These are phyloP conservation scores for Macrotyloma uniflorum DNA, from an alignment of 306 rosid species.

Conservation along the genomic window DNA sequence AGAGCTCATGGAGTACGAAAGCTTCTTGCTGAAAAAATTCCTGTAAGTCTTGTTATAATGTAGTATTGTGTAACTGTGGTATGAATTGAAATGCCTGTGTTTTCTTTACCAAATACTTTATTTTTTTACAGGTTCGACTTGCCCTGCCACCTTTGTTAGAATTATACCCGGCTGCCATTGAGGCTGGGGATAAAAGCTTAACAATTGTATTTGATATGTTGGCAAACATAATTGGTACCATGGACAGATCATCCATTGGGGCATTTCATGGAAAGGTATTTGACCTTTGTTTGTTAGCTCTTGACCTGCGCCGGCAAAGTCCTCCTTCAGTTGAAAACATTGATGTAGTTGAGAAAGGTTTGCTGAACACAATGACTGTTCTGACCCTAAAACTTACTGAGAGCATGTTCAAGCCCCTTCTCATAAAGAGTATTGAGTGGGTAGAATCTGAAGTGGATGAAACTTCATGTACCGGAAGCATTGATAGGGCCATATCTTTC, in stretches of 20 bases:
- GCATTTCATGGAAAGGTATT: slow-evolving; percentile 72
- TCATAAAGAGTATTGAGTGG: slow-evolving; percentile 88
- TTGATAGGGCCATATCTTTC: slow-evolving; percentile 84
- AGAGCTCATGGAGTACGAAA: slow-evolving; percentile 65
- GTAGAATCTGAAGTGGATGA: slow-evolving; percentile 70
- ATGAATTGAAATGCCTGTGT: slow-evolving; percentile 3
- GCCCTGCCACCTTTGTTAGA: slow-evolving; percentile 71
- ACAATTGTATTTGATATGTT: slow-evolving; percentile 74
- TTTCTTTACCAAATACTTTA: slow-evolving; percentile 16
- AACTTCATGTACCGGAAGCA: slow-evolving; percentile 48
- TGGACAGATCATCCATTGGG: slow-evolving; percentile 76
- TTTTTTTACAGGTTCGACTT: slow-evolving; percentile 77
- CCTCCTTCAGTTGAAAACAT: slow-evolving; percentile 64
- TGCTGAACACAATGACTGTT: slow-evolving; percentile 57
- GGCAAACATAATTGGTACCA: slow-evolving; percentile 53
- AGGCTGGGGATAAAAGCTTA: slow-evolving; percentile 82
- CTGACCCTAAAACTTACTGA: slow-evolving; percentile 89
- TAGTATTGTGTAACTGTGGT: background rate
- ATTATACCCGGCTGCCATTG: slow-evolving; percentile 56
- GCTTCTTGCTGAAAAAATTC: slow-evolving; percentile 75
- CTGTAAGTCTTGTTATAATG: slow-evolving; percentile 58
- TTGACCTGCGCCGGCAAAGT: slow-evolving; percentile 75
- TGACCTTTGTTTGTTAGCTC: slow-evolving; percentile 80
- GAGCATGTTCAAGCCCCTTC: slow-evolving; percentile 88
- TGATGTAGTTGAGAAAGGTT: slow-evolving; percentile 67